Evolutionary conservation across 2,329 filamentous ascomycete genomes (phyloP).

Genomic region (Dactylonectria macrodidyma): DNA sequence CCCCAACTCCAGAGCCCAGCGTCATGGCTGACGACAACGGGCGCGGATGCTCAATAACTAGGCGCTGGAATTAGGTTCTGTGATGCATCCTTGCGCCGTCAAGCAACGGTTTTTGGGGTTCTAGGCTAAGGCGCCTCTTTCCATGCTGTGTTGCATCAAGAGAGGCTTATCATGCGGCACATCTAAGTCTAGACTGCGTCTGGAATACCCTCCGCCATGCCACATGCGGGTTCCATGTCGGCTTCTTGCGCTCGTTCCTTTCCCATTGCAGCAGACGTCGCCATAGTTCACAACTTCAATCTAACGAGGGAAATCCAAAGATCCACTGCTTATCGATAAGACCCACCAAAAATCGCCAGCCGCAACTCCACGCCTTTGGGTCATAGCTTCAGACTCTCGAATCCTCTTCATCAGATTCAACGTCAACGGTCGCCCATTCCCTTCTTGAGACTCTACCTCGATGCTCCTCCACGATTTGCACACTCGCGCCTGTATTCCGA

Average conservation of each 20-base stretch:
- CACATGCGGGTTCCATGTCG: background rate
- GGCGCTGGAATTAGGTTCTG: conserved; percentile 1
- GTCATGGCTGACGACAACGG: conserved; percentile 17
- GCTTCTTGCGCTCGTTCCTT: background rate
- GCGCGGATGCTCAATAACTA: background rate
- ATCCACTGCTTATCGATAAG: conserved; percentile 26
- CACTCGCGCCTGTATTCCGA: conserved; percentile 21
- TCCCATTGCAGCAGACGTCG: background rate
- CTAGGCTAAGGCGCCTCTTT: background rate
- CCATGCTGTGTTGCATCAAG: background rate
- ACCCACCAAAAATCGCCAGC: conserved; percentile 17
- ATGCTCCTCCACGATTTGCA: conserved; percentile 17
- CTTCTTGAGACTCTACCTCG: conserved; percentile 9
- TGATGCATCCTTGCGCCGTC: background rate
- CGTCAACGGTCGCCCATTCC: background rate
- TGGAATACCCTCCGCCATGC: conserved; percentile 2
- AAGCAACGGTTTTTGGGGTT: background rate
- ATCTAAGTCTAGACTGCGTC: background rate
- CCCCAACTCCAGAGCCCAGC: conserved; percentile 16
- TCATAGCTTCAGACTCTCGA: conserved; percentile 14
- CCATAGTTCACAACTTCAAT: background rate
- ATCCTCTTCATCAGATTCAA: background rate
- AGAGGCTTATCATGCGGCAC: background rate
- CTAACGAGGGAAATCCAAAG: conserved; percentile 1
- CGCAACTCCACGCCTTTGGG: conserved; percentile 13